phyloP scores from a whole-genome alignment of 169 alveolate genomes.

The Fabrea salina region DNA sequence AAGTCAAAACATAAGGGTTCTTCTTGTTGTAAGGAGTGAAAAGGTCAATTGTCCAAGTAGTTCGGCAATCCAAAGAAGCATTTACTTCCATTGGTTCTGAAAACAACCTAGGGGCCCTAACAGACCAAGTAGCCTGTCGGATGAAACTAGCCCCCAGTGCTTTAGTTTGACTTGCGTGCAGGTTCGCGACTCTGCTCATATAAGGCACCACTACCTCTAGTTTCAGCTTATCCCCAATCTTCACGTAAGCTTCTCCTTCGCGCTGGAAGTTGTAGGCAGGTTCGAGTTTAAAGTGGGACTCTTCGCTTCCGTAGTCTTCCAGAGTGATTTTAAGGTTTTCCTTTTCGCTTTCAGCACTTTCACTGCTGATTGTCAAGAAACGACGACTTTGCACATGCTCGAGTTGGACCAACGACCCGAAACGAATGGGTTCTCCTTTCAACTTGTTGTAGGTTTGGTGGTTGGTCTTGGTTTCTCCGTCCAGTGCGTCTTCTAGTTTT shows the following conservation, averaged over 20 bases:
- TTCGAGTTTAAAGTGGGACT: background rate
- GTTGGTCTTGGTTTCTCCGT: background rate
- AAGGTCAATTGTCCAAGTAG: background rate
- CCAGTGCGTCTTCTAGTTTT: background rate
- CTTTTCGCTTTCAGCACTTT: background rate
- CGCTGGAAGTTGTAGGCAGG: constrained; percentile 20
- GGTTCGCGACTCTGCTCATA: background rate
- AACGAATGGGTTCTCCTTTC: background rate
- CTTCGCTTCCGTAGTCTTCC: constrained; percentile 6
- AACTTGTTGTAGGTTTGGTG: background rate
- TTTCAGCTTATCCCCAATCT: background rate
- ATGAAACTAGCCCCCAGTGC: background rate
- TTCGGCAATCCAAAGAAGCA: constrained; percentile 3
- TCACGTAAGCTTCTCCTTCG: background rate
- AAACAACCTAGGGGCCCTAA: background rate
- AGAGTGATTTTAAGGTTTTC: constrained; percentile 5
- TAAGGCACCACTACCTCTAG: background rate
- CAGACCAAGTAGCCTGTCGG: too few species aligned
- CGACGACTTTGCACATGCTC: background rate
- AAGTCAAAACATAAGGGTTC: background rate
- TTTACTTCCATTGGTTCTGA: background rate
- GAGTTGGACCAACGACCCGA: constrained; percentile 2
- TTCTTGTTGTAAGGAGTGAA: background rate
- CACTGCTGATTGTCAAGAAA: background rate
- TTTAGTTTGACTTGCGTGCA: background rate